phyloP scores from a whole-genome alignment of 345 rosid genomes.

The Citropsis articulata region DNA sequence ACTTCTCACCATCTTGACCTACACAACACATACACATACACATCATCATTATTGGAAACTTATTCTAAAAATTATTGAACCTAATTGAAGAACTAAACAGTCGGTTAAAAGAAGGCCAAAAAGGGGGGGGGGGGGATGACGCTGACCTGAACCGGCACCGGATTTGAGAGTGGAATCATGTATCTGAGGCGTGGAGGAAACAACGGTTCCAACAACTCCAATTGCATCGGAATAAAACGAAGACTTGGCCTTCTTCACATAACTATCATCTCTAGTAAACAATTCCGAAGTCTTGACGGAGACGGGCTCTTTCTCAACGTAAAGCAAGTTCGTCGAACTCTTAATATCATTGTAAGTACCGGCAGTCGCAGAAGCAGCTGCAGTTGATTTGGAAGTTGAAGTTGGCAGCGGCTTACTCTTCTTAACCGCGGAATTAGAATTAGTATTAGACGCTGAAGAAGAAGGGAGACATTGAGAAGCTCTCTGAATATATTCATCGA shows the following conservation, averaged over 20 bases:
- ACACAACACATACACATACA: conserved; percentile 7
- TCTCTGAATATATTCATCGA: conserved; percentile 81
- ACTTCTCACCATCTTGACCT: conserved; percentile 73
- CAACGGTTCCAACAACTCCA: conserved; percentile 35
- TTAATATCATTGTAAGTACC: neutral
- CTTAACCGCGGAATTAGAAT: neutral
- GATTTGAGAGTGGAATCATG: conserved; percentile 57
- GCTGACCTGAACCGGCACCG: conserved; percentile 49
- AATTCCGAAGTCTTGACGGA: conserved; percentile 31
- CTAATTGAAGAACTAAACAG: neutral
- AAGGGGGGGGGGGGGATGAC: neutral
- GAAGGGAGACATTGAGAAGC: conserved; percentile 67
- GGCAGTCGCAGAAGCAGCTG: neutral
- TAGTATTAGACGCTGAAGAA: conserved; percentile 26
- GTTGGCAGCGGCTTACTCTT: neutral
- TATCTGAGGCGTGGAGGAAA: conserved; percentile 43
- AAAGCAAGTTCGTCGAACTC: conserved; percentile 16
- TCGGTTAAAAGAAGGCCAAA: neutral
- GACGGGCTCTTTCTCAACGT: conserved; percentile 29
- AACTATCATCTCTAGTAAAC: conserved; percentile 70
- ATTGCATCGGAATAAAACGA: conserved; percentile 48
- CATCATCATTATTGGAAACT: neutral
- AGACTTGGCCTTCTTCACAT: conserved; percentile 53
- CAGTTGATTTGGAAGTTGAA: conserved; percentile 16
- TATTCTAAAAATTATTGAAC: neutral